Evolutionary conservation across 192 early-diverging fungal genomes (phyloP), one percentile per base, ranked within the genome.

Genomic region (Entomortierella beljakovae): DNA sequence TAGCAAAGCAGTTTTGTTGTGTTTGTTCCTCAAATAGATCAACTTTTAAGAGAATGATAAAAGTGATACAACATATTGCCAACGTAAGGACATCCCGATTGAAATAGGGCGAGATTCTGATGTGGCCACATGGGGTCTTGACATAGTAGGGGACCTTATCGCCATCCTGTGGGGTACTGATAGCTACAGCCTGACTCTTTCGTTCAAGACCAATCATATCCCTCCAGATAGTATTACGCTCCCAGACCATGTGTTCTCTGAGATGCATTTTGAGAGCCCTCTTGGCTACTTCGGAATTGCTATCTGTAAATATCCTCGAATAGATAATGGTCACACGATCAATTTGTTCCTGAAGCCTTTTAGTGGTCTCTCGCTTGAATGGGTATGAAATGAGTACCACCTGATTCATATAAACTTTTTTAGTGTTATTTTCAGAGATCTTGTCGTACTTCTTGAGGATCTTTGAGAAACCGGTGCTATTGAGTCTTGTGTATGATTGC

Each of bases 381-480:
- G 93, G 89, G 58, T 93, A 91, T 0, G 90, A 79, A 3, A 71
- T 69, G 16, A 87, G 82, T 7, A 97, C 91, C 11, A 86, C 68
- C 48, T 85, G 74, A 33, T 74, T 74, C 77, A 95, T 88, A 72
- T 94, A 97, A 43, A 82, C 62, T 18, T 82, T 75, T 68, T 94
- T 94, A 16, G 89, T 85, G 61, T 64, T 84, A 52, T 85, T 87
- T 33, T 89, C 84, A 10, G 93, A 95, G 28, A 97, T 93, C 77
- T 97, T 98, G 83, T 97, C 97, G 70, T 93, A 99, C 84, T 99
- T 99, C 84, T 99, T 99, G 20, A 97, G 82, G 67, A 97, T 95
- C 80, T 97, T 99, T 81, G 86, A 83, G 76, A 96, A 97, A 16
- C 95, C 97, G 0, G 94, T 97, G 64, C 89, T 82, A 85, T 99